phyloP scores from a whole-genome alignment of 345 rosid genomes.

The Kernera saxatilis region DNA sequence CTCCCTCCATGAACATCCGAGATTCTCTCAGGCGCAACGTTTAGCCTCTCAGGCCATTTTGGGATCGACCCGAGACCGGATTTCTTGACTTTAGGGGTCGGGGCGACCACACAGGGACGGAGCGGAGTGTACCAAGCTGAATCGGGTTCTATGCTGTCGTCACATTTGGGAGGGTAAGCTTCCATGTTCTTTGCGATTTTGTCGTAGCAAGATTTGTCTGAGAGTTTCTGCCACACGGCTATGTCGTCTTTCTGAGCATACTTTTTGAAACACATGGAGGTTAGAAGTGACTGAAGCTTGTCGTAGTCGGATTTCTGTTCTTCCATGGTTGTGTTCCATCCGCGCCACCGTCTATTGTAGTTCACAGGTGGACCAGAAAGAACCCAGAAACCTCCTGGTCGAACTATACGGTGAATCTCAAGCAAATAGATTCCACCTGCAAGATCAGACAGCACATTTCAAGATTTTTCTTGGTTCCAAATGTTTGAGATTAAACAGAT shows the following conservation, averaged over 20 bases:
- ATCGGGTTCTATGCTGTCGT: slow-evolving; percentile 90
- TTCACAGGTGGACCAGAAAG: slow-evolving; percentile 96
- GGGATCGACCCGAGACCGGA: slow-evolving; percentile 56
- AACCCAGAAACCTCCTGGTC: slow-evolving; percentile 99
- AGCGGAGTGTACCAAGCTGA: slow-evolving; percentile 97
- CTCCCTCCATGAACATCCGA: slow-evolving; percentile 68
- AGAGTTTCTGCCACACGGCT: slow-evolving; percentile 91
- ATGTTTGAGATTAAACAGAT: neutral
- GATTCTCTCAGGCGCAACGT: slow-evolving; percentile 61
- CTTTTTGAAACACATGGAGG: slow-evolving; percentile 86
- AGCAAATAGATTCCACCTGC: slow-evolving; percentile 94
- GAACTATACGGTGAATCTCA: slow-evolving; percentile 85
- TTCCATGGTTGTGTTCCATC: slow-evolving; percentile 95
- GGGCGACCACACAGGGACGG: slow-evolving; percentile 85
- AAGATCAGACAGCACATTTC: neutral
- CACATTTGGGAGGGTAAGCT: slow-evolving; percentile 81
- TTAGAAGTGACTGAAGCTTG: slow-evolving; percentile 65
- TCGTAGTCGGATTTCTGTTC: slow-evolving; percentile 85
- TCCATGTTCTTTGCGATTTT: slow-evolving; percentile 56
- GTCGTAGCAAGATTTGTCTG: slow-evolving; percentile 64
- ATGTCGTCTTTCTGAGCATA: slow-evolving; percentile 79
- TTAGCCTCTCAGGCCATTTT: slow-evolving; percentile 82
- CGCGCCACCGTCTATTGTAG: slow-evolving; percentile 79
- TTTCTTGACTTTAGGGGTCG: slow-evolving; percentile 48
- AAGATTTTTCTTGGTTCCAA: neutral